Conservation (phyloP, 331 rosid species). For the Arachis monticola region DNA sequence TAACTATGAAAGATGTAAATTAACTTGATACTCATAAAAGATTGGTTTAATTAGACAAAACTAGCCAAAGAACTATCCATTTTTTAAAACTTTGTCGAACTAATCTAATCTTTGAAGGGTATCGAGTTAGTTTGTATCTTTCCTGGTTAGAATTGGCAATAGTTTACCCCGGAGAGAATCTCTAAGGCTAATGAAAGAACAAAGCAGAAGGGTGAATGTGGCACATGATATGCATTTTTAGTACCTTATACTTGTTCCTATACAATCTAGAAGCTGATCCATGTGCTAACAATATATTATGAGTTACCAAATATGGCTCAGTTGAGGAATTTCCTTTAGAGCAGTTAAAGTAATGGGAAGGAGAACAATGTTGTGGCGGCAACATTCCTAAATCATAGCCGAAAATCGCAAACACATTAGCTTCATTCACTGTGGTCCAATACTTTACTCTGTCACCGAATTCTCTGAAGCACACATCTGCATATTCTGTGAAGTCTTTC, state of each 20-base stretch:
- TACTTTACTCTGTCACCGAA: constrained; percentile 62
- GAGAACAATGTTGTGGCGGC: constrained; percentile 60
- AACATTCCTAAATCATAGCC: constrained; percentile 47
- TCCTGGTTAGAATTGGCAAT: background rate
- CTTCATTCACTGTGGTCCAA: constrained; percentile 66
- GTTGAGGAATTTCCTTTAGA: constrained; percentile 60
- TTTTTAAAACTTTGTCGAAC: no score
- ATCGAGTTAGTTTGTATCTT: background rate
- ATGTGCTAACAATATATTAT: constrained; percentile 63
- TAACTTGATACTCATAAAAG: no score
- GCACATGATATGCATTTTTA: background rate
- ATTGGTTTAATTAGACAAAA: background rate
- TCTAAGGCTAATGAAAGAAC: background rate
- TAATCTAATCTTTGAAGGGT: background rate
- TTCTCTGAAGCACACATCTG: constrained; percentile 56
- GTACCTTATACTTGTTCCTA: constrained; percentile 54
- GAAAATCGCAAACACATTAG: constrained; percentile 31
- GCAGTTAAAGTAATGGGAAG: constrained; percentile 40
- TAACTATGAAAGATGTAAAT: no score
- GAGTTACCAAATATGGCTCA: constrained; percentile 65
- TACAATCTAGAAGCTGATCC: constrained; percentile 57
- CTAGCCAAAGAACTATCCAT: no score
- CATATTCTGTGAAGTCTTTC: constrained; percentile 60
- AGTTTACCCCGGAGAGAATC: no score
- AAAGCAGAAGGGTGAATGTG: background rate